Base-by-base conservation (phyloP, 1,284 basidiomycete genomes). In the Sanghuangporus sanghuang region DNA sequence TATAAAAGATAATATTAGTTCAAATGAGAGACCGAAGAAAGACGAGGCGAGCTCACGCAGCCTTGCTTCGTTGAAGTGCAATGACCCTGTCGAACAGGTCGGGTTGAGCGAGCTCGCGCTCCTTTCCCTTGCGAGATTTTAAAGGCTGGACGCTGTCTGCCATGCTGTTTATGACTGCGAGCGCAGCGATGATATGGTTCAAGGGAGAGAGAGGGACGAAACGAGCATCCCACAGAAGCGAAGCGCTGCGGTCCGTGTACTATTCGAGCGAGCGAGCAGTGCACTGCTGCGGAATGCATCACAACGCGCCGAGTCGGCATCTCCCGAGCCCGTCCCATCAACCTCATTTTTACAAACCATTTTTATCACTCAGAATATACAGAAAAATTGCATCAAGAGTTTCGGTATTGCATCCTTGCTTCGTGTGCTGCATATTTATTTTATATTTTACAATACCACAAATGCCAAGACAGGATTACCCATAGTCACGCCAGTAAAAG, bases 61-160 rank as follows among this genome's bases (percentile, higher is more conserved):
- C 87, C 56, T 82, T 85, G 67, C 78, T 82, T 56, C 89, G 79
- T 69, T 85, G 83, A n/a, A 87, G 73, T 5, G 85, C 85, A 64
- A 85, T 79, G 46, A 92, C 77, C 66, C 79, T 81, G 71, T 89
- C 84, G 48, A 85, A 87, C 48, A 92, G 72, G 74, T 91, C 87
- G 0, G 86, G 78, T 6, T 79, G 72, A 60, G 67, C 68, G 55
- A 69, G 63, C 42, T 80, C 77, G 48, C 74, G 75, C 64, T 78
- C 75, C 68, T 75, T 77, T 61, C 71, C 71, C 62, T 74, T 76
- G 60, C 64, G 60, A 46, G 64, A 62, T 57, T 63, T 66, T 66
- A 50, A 32, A 23, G 57, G 42, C n/a, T 44, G 44, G 12, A 50
- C 8, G 8, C 36, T 6, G 64, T 65, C 64, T 18, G 60, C 16